These are phyloP conservation scores for Chlorella sp. DNA, from an alignment of 139 green algal species.

Conservation along the genomic window DNA sequence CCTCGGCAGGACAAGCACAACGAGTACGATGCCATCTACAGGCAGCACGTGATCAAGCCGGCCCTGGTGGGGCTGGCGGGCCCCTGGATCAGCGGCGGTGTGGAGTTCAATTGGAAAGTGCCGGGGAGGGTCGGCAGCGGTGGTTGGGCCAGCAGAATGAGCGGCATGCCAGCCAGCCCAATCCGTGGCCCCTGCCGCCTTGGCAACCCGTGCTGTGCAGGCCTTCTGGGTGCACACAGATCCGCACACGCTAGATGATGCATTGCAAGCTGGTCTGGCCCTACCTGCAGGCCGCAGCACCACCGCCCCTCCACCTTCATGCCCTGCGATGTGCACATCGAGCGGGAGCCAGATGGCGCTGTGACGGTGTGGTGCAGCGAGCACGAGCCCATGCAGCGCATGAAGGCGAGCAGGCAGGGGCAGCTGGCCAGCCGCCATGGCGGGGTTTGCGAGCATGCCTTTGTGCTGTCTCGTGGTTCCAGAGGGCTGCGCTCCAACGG, in stretches of 20 bases:
- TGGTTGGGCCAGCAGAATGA: too few relatives aligned
- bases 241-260: too few relatives aligned
- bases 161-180: too few relatives aligned
- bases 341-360: conserved; percentile 9
- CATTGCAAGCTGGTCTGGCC: background rate
- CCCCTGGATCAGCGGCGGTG: conserved; percentile 16
- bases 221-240: too few relatives aligned
- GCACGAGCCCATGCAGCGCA: conserved; percentile 26
- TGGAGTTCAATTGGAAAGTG: conserved; percentile 29
- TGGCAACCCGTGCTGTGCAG: too few relatives aligned
- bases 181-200: too few relatives aligned
- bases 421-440: background rate
- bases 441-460: too few relatives aligned
- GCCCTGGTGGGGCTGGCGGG: conserved; percentile 14
- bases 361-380: conserved; percentile 28
- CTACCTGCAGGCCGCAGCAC: conserved; percentile 10
- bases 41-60: conserved; percentile 17
- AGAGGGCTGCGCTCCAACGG: too few relatives aligned
- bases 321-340: conserved; percentile 26
- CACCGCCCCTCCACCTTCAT: conserved; percentile 34
- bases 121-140: background rate
- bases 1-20: conserved; percentile 14
- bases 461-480: too few relatives aligned
- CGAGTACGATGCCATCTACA: conserved; percentile 16
- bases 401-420: conserved; percentile 4